Evolutionary conservation across 768 basidiomycete species (phyloP).

Genomic region (Tricholoma hemisulphureum): DNA sequence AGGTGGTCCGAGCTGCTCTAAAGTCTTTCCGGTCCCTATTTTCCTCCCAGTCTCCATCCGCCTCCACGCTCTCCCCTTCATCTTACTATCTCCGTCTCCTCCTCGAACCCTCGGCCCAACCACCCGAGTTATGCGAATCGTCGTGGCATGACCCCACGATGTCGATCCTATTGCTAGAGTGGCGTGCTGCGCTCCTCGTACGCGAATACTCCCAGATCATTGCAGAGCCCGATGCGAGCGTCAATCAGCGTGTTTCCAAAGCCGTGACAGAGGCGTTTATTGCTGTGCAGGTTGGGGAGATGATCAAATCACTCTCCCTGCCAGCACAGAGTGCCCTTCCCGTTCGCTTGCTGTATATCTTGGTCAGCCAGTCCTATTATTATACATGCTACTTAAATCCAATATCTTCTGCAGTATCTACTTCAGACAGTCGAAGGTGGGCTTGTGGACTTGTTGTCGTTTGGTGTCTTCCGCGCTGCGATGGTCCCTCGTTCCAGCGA

Average conservation of each 20-base stretch:
- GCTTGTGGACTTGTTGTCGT: slow-evolving; percentile 59
- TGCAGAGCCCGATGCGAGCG: slow-evolving; percentile 49
- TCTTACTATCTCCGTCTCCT: slow-evolving; percentile 59
- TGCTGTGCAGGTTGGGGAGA: slow-evolving; percentile 50
- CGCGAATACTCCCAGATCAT: slow-evolving; percentile 39
- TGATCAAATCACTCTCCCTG: slow-evolving; percentile 36
- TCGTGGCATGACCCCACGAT: slow-evolving; percentile 40
- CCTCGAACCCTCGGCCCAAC: slow-evolving; percentile 20
- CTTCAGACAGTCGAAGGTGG: slow-evolving; percentile 54
- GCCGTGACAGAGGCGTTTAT: slow-evolving; percentile 72
- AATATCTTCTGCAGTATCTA: slow-evolving; percentile 47
- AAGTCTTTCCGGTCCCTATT: slow-evolving; percentile 50
- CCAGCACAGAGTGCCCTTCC: slow-evolving; percentile 24
- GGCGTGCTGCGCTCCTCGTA: slow-evolving; percentile 64
- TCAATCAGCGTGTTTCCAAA: slow-evolving; percentile 55
- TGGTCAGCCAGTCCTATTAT: slow-evolving; percentile 35
- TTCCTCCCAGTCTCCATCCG: slow-evolving; percentile 23
- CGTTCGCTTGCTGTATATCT: slow-evolving; percentile 37
- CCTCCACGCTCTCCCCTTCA: slow-evolving; percentile 43
- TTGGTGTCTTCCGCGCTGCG: slow-evolving; percentile 39
- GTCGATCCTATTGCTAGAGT: slow-evolving; percentile 53
- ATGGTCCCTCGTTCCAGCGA: slow-evolving; percentile 30
- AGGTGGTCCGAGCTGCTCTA: slow-evolving; percentile 69
- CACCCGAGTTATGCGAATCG: slow-evolving; percentile 11
- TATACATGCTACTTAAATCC: not conserved